Percentiles rank a stretch among this genome's conserved stretches.
phyloP scores from a whole-genome alignment of 179 eudicot genomes.

The Pouteria campechiana region DNA sequence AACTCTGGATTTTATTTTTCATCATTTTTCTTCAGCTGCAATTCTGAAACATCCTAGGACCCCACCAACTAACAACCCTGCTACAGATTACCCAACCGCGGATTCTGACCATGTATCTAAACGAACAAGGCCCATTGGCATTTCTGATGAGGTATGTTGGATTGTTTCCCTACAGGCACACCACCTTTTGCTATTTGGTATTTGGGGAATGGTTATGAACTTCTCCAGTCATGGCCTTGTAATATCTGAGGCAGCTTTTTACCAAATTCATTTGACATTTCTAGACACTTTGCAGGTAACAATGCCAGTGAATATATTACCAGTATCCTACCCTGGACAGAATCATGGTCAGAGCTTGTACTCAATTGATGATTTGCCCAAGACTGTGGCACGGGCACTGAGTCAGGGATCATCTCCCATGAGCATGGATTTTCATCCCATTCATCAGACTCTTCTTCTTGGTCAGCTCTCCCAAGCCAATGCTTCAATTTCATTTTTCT shows the following conservation, averaged over 20 bases:
- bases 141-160: slow-evolving; percentile 57
- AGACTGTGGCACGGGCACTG: slow-evolving; percentile 44
- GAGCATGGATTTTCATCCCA: slow-evolving; percentile 90
- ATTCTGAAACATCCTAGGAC: slow-evolving; percentile 70
- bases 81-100: slow-evolving; percentile 78
- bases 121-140: slow-evolving; percentile 65
- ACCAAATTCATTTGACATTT: background rate
- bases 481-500: background rate
- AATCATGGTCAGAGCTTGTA: slow-evolving; percentile 68
- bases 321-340: slow-evolving; percentile 49
- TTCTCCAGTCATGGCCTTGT: background rate
- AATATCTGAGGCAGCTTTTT: background rate
- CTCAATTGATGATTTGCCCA: slow-evolving; percentile 75
- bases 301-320: slow-evolving; percentile 66
- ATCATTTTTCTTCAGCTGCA: slow-evolving; percentile 24
- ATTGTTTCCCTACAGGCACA: slow-evolving; percentile 6
- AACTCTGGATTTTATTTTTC: background rate
- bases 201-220: background rate
- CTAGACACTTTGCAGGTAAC: slow-evolving; percentile 33
- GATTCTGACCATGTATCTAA: slow-evolving; percentile 73
- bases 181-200: background rate
- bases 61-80: slow-evolving; percentile 52
- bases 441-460: slow-evolving; percentile 59
- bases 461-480: slow-evolving; percentile 29
- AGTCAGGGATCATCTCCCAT: slow-evolving; percentile 66